Evolutionary conservation across 805 yeast genomes (phyloP).

Genomic region (Metschnikowia bowlesiae): DNA sequence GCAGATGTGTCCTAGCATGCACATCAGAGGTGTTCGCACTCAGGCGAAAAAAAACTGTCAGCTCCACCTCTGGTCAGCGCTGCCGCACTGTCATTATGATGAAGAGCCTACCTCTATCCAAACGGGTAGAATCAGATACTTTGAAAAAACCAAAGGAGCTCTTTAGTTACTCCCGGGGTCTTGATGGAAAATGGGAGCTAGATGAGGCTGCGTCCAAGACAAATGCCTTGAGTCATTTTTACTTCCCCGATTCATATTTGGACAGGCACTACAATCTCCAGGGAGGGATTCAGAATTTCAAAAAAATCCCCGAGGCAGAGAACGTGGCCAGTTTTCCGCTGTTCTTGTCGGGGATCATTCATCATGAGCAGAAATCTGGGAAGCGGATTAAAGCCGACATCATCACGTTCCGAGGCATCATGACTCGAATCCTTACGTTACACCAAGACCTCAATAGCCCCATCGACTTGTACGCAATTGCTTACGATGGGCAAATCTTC

Average conservation of each 20-base stretch:
- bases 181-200: constrained; percentile 39
- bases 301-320: constrained; percentile 49
- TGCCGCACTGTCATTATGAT: constrained; percentile 15
- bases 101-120: constrained; percentile 37
- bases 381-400: constrained; percentile 57
- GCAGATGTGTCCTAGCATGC: neutral
- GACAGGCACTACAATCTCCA: constrained; percentile 57
- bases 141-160: constrained; percentile 85
- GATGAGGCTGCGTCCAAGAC: constrained; percentile 47
- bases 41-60: neutral
- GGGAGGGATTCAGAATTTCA: constrained; percentile 60
- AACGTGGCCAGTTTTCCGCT: constrained; percentile 55
- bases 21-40: constrained; percentile 2
- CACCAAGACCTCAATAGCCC: constrained; percentile 57
- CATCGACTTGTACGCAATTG: constrained; percentile 57
- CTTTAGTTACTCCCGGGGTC: constrained; percentile 57
- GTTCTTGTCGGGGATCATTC: constrained; percentile 50
- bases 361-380: constrained; percentile 48
- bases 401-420: constrained; percentile 79
- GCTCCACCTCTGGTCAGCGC: neutral
- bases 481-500: constrained; percentile 73
- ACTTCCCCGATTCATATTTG: constrained; percentile 71
- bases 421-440: constrained; percentile 67
- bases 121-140: constrained; percentile 60
- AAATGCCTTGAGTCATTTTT: constrained; percentile 60